These are phyloP conservation scores for barrel medic (Medicago truncatula) DNA, from an alignment of 306 rosid species.

Conservation along the genomic window DNA sequence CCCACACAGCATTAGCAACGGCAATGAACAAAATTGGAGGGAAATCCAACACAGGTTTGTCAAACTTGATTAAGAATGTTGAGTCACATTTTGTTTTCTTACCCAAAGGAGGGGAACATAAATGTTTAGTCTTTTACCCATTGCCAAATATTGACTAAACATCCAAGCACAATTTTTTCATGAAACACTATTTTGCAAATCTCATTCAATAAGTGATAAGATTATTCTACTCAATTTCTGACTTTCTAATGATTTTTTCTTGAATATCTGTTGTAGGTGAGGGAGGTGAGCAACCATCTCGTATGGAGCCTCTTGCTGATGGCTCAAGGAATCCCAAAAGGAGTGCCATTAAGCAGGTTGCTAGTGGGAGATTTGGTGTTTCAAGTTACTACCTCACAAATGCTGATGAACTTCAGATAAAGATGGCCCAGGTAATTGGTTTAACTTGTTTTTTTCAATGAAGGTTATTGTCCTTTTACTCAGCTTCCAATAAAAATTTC, in stretches of 20 bases:
- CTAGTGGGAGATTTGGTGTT: slow-evolving; percentile 99
- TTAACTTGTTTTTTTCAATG: slow-evolving; percentile 13
- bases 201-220: slow-evolving; percentile 1
- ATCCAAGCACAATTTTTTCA: not conserved
- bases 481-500: slow-evolving; percentile 6
- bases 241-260: slow-evolving; percentile 32
- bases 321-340: slow-evolving; percentile 95
- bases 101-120: slow-evolving; percentile 12
- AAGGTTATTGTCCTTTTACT: slow-evolving; percentile 17
- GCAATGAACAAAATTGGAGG: slow-evolving; percentile 98
- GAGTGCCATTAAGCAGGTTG: slow-evolving; percentile 97
- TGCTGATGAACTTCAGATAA: slow-evolving; percentile 96
- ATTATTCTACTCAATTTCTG: slow-evolving; percentile 10
- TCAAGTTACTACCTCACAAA: slow-evolving; percentile 95
- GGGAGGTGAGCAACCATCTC: slow-evolving; percentile 99
- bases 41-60: slow-evolving; percentile 95
- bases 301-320: slow-evolving; percentile 93
- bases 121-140: not conserved
- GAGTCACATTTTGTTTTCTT: not conserved
- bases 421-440: slow-evolving; percentile 96
- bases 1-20: slow-evolving; percentile 85
- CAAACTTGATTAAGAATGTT: slow-evolving; percentile 8
- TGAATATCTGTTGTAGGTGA: slow-evolving; percentile 63
- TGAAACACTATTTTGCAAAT: slow-evolving; percentile 5
- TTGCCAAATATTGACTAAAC: not conserved